Evolutionary conservation across 345 rosid species (phyloP), one percentile per base, ranked within the genome.

Genomic region (Hypericum androsaemum): DNA sequence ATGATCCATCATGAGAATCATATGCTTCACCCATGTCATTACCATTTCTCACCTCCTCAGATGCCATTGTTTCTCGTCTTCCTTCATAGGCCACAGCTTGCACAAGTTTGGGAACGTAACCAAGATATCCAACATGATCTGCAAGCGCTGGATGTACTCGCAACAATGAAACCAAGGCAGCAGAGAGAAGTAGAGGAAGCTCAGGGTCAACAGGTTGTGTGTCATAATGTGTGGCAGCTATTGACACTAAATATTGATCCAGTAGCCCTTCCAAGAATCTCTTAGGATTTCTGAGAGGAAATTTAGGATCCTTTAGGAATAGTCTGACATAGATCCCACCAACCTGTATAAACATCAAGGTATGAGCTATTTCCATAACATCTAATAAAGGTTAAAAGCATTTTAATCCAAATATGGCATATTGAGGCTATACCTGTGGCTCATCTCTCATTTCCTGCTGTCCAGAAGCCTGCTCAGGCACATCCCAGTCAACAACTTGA

Each of bases 91-190:
- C 99, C 54, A 88, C 97, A 52, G 97, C 99, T 72, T 95, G 75
- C 10, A 92, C 90, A 67, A 88, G 97, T 73, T 92, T 92, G 32
- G 97, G 99, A 64, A 92, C 95, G 60, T 92, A 92, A 16, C 99
- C 99, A 50, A 88, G 99, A 76, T 86, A 81, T 51, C 95, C 95
- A 56, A 88, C 88, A 66, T 92, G 99, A 71, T 92, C 99, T 16
- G 97, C 90, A 58, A 92, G 95, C 59, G 89, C 84, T 60, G 99
- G 99, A 68, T 92, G 95, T 52, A 92, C 99, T 52, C 99, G 89
- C 77, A 92, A 68, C 70, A 92, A 71, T 49, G 99, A 85, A 73
- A 92, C 99, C 69, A 92, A 75, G 69, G 99, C 99, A 66, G 97
- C 97, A 58, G 99, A 92, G 46, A 92, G 89, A 69, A 92, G 95